Base-by-base conservation (phyloP, 345 rosid species). In the Linum trigynum region DNA sequence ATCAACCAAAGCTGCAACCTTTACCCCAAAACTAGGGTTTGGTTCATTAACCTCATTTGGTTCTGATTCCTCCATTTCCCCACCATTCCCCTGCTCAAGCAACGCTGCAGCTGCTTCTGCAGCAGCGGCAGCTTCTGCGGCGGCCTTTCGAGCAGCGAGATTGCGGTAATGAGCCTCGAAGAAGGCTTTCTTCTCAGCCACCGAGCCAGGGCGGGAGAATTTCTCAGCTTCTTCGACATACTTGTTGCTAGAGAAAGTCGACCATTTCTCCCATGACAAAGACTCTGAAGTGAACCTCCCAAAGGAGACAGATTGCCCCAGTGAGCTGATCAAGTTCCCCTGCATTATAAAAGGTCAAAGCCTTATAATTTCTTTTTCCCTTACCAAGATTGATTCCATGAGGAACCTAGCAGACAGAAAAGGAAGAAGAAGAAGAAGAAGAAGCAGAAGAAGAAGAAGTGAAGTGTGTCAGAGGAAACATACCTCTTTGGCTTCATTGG, bases 171-270 rank as follows among this genome's bases (percentile, higher is more conserved):
- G 84, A 36, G 84, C 82, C 70, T 81, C 84, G 39, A 81, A 81
- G 78, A 78, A 81, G 38, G 84, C 82, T 65, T 78, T 81, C 72
- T 72, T 81, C 76, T 81, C 82, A 0, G 82, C 84, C 55, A 81
- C 84, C 1, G 82, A 81, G 4, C 84, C 84, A 2, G 84, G 84
- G 16, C 67, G 72, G 17, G 82, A 69, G 65, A 65, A 78, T 62
- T 67, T 78, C 75, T 81, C 80, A 1, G 84, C 84, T 43, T 81
- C 84, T 65, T 81, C 84, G 1, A 78, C 80, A 41, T 81, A 81
- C 11, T 67, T 64, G 39, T 80, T 80, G 45, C 71, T 65, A 35
- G 75, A 67, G 72, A 71, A 81, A 38, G 70, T 69, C 2, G 84
- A 81, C 84, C 84, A 81, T 74, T 73, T 80, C 59, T 77, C 81